Percentiles rank a stretch among this genome's conserved stretches.
Conservation (phyloP, 495 filamentous ascomycete species). For the Zalerion maritima region DNA sequence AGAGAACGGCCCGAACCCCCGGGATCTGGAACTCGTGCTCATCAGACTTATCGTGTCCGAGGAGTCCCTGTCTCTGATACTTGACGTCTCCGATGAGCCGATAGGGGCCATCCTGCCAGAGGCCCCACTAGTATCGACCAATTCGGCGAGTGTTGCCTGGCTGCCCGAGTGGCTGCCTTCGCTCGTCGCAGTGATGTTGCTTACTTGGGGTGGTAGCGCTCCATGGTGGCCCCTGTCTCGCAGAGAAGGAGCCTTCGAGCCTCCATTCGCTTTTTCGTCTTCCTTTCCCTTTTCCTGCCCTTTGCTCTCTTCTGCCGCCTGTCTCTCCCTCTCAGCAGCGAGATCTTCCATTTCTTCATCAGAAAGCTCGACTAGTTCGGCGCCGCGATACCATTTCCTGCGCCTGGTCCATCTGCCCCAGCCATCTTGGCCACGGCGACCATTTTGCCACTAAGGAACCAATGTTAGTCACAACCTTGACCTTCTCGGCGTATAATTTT, state of each 20-base stretch:
- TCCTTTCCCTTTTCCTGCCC: too few relatives aligned
- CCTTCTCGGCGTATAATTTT: background rate
- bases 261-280: too few relatives aligned
- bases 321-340: constrained; percentile 15
- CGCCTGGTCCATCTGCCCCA: constrained; percentile 93
- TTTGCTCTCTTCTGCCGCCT: too few relatives aligned
- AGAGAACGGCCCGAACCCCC: constrained; percentile 8
- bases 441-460: constrained; percentile 67
- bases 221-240: constrained; percentile 6
- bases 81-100: background rate
- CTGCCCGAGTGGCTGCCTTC: background rate
- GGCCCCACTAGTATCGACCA: too few relatives aligned
- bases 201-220: constrained; percentile 7
- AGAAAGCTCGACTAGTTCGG: constrained; percentile 74
- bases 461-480: constrained; percentile 5
- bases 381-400: constrained; percentile 91
- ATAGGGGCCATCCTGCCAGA: too few relatives aligned
- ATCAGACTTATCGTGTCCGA: background rate
- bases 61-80: constrained; percentile 1
- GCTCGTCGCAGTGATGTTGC: constrained; percentile 1
- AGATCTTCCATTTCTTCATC: constrained; percentile 25
- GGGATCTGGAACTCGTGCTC: background rate
- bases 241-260: constrained; percentile 4
- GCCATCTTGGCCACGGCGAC: constrained; percentile 71
- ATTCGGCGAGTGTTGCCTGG: too few relatives aligned